Evolutionary conservation across 2,329 filamentous ascomycete genomes (phyloP).

Genomic region (Hypoxylon sp.): DNA sequence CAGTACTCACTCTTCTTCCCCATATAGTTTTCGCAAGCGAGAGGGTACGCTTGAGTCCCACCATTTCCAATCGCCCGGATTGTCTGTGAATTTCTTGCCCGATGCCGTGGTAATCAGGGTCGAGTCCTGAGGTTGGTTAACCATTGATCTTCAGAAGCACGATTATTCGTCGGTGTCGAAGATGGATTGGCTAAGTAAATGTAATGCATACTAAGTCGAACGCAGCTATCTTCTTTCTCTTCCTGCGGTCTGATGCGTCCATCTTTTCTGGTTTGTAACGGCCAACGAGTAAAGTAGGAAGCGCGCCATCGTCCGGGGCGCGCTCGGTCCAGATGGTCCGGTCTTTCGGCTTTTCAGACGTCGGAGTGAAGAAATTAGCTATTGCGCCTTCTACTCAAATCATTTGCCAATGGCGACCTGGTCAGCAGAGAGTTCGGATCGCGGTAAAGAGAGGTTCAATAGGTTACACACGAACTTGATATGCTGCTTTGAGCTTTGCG

Average conservation of each 20-base stretch:
- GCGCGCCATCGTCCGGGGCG: conserved; percentile 62
- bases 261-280: conserved; percentile 68
- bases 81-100: conserved; percentile 80
- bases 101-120: conserved; percentile 86
- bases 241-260: conserved; percentile 47
- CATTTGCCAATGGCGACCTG: conserved; percentile 25
- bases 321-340: conserved; percentile 78
- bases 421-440: conserved; percentile 12
- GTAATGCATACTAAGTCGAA: conserved; percentile 71
- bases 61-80: conserved; percentile 91
- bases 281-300: conserved; percentile 78
- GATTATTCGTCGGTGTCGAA: not conserved
- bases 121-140: conserved; percentile 72
- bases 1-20: conserved; percentile 70
- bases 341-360: conserved; percentile 85
- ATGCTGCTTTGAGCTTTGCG: conserved; percentile 65
- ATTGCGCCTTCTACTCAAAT: conserved; percentile 71
- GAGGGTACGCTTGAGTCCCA: conserved; percentile 80
- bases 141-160: conserved; percentile 11
- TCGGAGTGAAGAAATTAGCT: conserved; percentile 87
- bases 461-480: conserved; percentile 58
- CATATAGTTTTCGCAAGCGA: conserved; percentile 74
- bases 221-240: conserved; percentile 73
- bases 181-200: not conserved
- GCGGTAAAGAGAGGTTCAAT: not conserved